Evolutionary conservation across 805 yeast genomes (phyloP), one percentile per base, ranked within the genome.

Genomic region (Saccharomycopsis sp.): DNA sequence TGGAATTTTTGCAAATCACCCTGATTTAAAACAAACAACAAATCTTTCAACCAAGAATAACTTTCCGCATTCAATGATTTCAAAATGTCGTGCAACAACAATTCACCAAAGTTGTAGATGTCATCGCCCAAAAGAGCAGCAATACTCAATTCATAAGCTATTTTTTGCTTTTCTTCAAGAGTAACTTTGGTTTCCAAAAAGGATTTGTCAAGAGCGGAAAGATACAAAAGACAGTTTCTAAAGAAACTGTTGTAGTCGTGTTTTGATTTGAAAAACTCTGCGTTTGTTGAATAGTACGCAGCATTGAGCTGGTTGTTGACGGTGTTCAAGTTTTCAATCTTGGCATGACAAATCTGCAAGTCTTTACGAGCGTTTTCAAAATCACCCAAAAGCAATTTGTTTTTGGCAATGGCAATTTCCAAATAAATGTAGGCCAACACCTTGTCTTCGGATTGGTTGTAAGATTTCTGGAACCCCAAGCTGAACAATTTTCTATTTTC

Each of bases 41-140:
- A 62, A 36, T 79, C 72, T 48, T 76, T 73, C 47, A 92, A 64
- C 95, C 95, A 86, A 27, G 63, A 59, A 58, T 73, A 73, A 30
- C 73, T 59, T 39, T 64, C 68, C 20, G 63, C 63, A 16, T 58
- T 49, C 31, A 81, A 68, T 30, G 67, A 60, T 31, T 64, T 57
- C 59, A 87, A 71, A 35, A 89, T 77, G 33, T 92, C 95, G 61
- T 89, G 97, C 58, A 87, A 76, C 46, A 92, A 71, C 48, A 92
- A 72, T 63, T 92, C 98, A 38, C 97, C 97, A 61, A 92, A 92
- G 64, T 89, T 92, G 67, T 86, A 92, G 52, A 89, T 84, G 54
- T 75, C 78, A 56, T 87, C 95, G 36, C 96, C 97, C 52, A 89
- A 68, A 45, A 92, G 65, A 0, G 96, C 97, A 23, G 95, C 78